Base-by-base conservation (phyloP, 345 rosid species). In the Pelargonium nanum region DNA sequence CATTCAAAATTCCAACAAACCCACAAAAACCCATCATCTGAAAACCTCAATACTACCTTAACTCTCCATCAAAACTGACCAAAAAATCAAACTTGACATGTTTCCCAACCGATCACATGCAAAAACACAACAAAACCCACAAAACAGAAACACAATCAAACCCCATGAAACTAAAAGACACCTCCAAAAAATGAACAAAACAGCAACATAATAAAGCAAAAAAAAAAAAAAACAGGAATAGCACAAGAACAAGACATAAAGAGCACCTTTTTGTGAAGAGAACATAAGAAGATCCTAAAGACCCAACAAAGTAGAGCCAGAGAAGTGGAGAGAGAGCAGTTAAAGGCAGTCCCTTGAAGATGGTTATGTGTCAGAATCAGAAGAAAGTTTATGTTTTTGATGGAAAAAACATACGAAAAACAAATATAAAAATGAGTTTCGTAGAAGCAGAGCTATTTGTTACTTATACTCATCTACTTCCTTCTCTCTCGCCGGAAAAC, bases 391-490 rank as follows among this genome's bases (percentile, higher is more conserved):
- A 34, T 21, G 52, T 26, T 56, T 62, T 61, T 20, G 51, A 15
- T 10, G 17, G 15, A 25, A 19, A 56, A 56, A 2, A 56, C 17
- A 24, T 2, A 25, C 30, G 5, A 25, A 24, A 4, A 23, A 22
- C 20, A 5, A 13, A 22, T 1, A 22, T 30, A 68, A 58, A 75
- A 59, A 52, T 61, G 48, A 40, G 93, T 88, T 85, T 71, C 96
- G 89, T 86, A 82, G 83, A 86, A 86, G 91, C 73, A 68, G 81
- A 75, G 83, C 65, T 63, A 73, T 85, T 74, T 78, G 70, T 89
- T 83, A 75, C 91, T 84, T 86, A 65, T 67, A 89, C 96, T 84
- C 96, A 62, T 86, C 89, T 78, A 75, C 96, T 80, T 86, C 84
- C 88, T 86, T 24, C 71, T 65, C 87, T 64, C 76, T 80, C 85